phyloP scores from a whole-genome alignment of 139 green algal genomes.

The Micractinium sp. region DNA sequence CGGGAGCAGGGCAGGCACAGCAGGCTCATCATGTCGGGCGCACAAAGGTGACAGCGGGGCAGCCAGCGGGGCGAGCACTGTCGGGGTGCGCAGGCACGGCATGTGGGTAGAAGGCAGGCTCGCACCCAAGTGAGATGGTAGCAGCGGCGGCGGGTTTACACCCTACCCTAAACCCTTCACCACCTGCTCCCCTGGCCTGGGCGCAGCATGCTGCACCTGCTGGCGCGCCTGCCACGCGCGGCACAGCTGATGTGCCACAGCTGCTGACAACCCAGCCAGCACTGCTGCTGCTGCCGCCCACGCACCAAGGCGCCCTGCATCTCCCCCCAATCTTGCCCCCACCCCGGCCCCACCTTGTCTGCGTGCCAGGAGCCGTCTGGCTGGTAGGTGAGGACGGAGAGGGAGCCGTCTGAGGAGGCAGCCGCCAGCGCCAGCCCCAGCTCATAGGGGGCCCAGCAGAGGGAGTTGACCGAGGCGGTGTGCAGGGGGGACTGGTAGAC shows the following conservation, averaged over 20 bases:
- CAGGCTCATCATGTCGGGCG: background rate
- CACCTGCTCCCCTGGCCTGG: too few relatives aligned
- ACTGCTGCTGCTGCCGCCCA: background rate
- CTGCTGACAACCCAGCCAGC: background rate
- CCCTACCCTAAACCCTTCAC: too few relatives aligned
- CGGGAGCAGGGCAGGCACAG: background rate
- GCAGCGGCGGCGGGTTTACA: too few relatives aligned
- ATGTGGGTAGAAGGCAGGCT: too few relatives aligned
- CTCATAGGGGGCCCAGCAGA: constrained; percentile 94
- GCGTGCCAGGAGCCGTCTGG: constrained; percentile 65
- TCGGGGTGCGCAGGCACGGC: too few relatives aligned
- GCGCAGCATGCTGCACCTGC: too few relatives aligned
- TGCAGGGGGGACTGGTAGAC: constrained; percentile 63
- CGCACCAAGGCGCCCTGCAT: background rate
- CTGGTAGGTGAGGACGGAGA: constrained; percentile 79
- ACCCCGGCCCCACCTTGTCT: constrained; percentile 54
- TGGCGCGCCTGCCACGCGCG: too few relatives aligned
- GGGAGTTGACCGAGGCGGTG: constrained; percentile 90
- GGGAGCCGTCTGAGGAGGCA: constrained; percentile 90
- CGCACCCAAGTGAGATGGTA: too few relatives aligned
- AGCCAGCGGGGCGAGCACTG: too few relatives aligned
- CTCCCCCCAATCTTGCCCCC: background rate
- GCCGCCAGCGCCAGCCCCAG: constrained; percentile 88
- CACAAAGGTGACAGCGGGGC: background rate
- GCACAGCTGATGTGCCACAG: background rate